Evolutionary conservation across 192 early-diverging fungal species (phyloP), one percentile per base, ranked within the genome.

Genomic region (Cetraspora pellucida): DNA sequence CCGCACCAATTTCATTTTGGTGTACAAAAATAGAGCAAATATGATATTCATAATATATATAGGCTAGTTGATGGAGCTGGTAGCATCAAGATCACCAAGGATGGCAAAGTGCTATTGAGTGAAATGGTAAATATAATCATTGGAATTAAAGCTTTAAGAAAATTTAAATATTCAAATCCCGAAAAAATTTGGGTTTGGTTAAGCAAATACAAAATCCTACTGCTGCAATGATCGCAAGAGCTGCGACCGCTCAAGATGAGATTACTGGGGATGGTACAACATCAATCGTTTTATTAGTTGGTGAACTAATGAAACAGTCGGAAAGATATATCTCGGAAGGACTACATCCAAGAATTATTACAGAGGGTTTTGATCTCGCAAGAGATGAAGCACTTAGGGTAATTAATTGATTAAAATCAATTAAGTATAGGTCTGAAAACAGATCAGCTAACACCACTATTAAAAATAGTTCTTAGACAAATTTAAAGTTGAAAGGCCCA

Each of bases 181-280:
- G n/a, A n/a, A n/a, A n/a, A n/a, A n/a, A n/a, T n/a, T n/a, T n/a
- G n/a, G n/a, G n/a, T 44, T 23, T 47, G 30, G 10, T 49, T 9
- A 52, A 30, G 95, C 98, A 99, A 96, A 99, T 99, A 84, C 96
- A 97, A 92, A 96, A 99, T 84, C 98, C 98, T 9, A 97, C 96
- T 5, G 98, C 98, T 27, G 93, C 94, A 72, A 99, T 99, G 98
- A 98, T 99, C 82, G 98, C 98, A 27, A 90, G 96, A 19, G 95
- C 98, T n/a, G 96, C 98, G 1, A 98, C 96, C 25, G 97, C 97
- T 30, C 98, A 99, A 85, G 98, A 99, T 86, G 98, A 99, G 78
- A 92, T 98, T 50, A 98, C 97, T 31, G 98, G 98, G 55, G 98
- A 99, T 77, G 98, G 98, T 63, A 99, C 98, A 23, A 99, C 98